Percentiles rank a stretch among this genome's conserved stretches.
Evolutionary conservation across 257 asterid species (phyloP).

Genomic region (Primulina tabacum): DNA sequence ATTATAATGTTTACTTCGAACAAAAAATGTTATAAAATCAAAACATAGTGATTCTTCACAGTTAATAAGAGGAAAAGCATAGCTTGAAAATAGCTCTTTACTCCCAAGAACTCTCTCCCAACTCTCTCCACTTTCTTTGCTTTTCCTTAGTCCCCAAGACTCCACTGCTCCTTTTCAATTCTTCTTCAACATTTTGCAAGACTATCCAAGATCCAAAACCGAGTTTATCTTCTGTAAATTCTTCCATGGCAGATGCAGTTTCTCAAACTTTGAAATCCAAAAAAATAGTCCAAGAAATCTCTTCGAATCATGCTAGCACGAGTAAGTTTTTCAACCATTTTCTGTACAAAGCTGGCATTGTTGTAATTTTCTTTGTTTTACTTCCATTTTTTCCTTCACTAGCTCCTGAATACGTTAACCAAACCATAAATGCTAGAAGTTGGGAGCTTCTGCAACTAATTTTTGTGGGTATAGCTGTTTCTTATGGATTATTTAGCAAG

Average conservation of each 20-base stretch:
- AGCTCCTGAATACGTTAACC: slow-evolving; percentile 69
- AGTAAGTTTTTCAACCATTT: slow-evolving; percentile 50
- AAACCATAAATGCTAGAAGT: slow-evolving; percentile 52
- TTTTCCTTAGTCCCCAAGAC: slow-evolving; percentile 53
- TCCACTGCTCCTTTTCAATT: slow-evolving; percentile 34
- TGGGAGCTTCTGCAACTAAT: slow-evolving; percentile 93
- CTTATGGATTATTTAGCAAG: slow-evolving; percentile 86
- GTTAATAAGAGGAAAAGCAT: neutral
- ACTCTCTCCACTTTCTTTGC: slow-evolving; percentile 40
- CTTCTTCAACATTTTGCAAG: slow-evolving; percentile 27
- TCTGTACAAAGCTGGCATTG: slow-evolving; percentile 52
- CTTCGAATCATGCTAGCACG: slow-evolving; percentile 36
- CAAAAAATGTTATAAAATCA: too few species aligned
- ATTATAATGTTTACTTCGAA: too few species aligned
- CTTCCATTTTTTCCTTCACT: slow-evolving; percentile 64
- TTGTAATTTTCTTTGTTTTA: slow-evolving; percentile 49
- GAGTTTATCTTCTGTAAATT: slow-evolving; percentile 15
- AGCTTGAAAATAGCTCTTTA: slow-evolving; percentile 29
- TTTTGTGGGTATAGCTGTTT: slow-evolving; percentile 90
- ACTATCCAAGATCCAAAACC: slow-evolving; percentile 22
- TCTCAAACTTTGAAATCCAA: slow-evolving; percentile 34
- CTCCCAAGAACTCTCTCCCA: slow-evolving; percentile 51
- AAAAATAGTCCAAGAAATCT: slow-evolving; percentile 21
- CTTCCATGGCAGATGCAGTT: slow-evolving; percentile 57
- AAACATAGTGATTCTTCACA: neutral